These are phyloP conservation scores for Vaccinium vitisidaea DNA, from an alignment of 148 eudicot species.

Conservation along the genomic window DNA sequence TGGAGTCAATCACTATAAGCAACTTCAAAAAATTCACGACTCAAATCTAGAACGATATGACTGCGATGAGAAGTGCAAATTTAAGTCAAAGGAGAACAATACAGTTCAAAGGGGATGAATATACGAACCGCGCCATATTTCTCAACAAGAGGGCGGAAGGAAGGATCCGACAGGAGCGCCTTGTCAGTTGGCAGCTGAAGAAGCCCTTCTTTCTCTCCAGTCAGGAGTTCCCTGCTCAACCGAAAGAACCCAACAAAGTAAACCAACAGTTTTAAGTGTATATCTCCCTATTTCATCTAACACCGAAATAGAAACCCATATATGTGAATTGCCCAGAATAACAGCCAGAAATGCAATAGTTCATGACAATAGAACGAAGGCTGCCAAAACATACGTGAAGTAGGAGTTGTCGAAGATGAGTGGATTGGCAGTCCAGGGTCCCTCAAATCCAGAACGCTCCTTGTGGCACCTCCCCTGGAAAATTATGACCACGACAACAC, in stretches of 20 bases:
- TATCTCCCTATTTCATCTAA: background rate
- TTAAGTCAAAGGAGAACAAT: background rate
- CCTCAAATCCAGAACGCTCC: constrained; percentile 98
- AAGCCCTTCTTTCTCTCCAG: constrained; percentile 94
- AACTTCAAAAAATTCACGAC: background rate
- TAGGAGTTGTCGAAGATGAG: constrained; percentile 84
- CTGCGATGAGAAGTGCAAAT: background rate
- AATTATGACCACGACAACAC: background rate
- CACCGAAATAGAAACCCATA: background rate
- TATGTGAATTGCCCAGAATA: background rate
- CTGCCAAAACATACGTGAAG: constrained; percentile 54
- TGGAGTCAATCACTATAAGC: background rate
- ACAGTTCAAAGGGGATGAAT: background rate
- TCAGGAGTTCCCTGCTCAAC: constrained; percentile 64
- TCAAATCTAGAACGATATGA: background rate
- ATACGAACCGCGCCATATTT: constrained; percentile 79
- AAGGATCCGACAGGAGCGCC: constrained; percentile 71
- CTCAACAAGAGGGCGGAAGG: constrained; percentile 81
- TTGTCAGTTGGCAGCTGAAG: constrained; percentile 88
- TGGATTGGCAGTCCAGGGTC: constrained; percentile 90
- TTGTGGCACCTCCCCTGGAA: constrained; percentile 93
- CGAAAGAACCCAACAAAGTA: background rate
- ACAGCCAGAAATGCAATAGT: background rate
- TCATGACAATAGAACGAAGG: background rate
- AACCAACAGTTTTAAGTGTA: background rate